phyloP scores from a whole-genome alignment of 345 rosid species.

The Sonneratia alba region DNA sequence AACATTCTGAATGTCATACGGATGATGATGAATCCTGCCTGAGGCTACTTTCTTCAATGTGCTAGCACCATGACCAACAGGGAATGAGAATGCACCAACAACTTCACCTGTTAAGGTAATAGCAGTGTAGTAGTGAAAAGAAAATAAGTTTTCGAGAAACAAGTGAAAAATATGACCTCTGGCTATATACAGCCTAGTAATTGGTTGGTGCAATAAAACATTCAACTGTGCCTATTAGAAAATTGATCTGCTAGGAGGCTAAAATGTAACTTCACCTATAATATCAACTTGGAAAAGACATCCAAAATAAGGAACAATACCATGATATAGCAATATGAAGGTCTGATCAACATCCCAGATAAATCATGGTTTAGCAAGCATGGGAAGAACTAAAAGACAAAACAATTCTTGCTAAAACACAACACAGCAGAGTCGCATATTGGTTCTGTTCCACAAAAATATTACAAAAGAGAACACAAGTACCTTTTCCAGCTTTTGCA shows the following conservation, averaged over 20 bases:
- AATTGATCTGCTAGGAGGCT: not conserved
- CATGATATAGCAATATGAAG: not conserved
- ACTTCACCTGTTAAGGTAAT: slow-evolving; percentile 72
- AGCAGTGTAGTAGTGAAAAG: slow-evolving; percentile 4
- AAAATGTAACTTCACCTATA: not conserved
- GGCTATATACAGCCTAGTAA: not conserved
- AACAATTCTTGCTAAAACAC: not conserved
- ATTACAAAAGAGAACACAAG: slow-evolving; percentile 5
- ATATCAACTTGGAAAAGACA: not conserved
- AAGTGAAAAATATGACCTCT: no score
- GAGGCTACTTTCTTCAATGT: slow-evolving; percentile 69
- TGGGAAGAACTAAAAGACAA: not conserved
- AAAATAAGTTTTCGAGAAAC: not conserved
- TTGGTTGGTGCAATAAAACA: not conserved
- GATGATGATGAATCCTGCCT: slow-evolving; percentile 57
- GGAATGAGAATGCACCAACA: slow-evolving; percentile 76
- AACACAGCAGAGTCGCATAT: not conserved
- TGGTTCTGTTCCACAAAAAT: not conserved
- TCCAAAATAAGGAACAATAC: not conserved
- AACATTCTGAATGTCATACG: slow-evolving; percentile 39
- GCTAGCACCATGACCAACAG: slow-evolving; percentile 59
- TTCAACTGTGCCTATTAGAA: not conserved
- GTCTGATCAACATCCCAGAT: not conserved
- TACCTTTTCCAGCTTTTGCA: slow-evolving; percentile 99
- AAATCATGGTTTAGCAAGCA: not conserved